Evolutionary conservation across 2,329 filamentous ascomycete genomes (phyloP), one percentile per base, ranked within the genome.

Genomic region (Phialemoniopsis sp.): DNA sequence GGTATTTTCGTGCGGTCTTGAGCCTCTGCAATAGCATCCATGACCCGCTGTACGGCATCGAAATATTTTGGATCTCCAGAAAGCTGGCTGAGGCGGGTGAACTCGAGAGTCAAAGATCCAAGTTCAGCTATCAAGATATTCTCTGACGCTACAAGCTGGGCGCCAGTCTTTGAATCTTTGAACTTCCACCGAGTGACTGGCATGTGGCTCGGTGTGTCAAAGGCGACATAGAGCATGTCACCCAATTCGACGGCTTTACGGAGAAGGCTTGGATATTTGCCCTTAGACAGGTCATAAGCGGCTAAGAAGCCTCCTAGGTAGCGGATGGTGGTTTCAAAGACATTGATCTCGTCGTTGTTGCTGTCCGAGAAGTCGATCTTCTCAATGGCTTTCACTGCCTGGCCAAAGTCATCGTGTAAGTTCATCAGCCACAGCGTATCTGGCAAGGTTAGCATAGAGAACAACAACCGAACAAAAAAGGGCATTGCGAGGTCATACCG

Each of bases 31-130:
- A 90, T 73, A 43, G 80, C 75, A 50, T 81, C 70, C 46, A 85
- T 89, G 44, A 91, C 75, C n/a, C 82, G 74, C 45, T 85, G 82
- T 38, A 87, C 76, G 5, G 83, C 85, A 59, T 88, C 84, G 58
- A 85, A 89, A 62, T 86, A 90, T 56, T 84, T 88, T 39, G 76
- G 63, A 43, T 89, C 71, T 37, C 78, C 78, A 0, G 86, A 88
- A 42, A 90, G 65, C 60, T 90, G 86, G 15, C 81, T 80, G 34
- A 91, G 68, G 6, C 86, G 70, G 3, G 83, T 88, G 54, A 90
- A 88, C 54, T 90, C 86, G 42, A 91, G 59, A 8, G 78, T 80
- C 40, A 90, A 67, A 9, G 83, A 85, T 26, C 85, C 85, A 13
- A 63, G 61, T n/a, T 66, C 67, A 19, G 71, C 71, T 8, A 62